phyloP scores from a whole-genome alignment of 2,329 filamentous ascomycete genomes.

The Claviceps humidiphila region DNA sequence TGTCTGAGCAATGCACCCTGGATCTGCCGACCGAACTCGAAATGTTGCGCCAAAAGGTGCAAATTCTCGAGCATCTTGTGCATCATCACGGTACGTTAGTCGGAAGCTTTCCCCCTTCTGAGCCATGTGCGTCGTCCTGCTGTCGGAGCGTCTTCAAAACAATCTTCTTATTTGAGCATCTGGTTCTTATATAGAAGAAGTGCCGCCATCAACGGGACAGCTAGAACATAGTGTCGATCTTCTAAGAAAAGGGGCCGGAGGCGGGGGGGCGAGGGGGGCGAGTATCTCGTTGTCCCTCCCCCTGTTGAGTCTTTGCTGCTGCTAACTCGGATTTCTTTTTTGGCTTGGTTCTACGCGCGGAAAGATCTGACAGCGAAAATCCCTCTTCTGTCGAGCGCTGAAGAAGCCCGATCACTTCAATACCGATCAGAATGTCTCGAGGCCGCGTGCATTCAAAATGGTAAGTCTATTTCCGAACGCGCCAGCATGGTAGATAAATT shows the following conservation, averaged over 20 bases:
- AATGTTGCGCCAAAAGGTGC: slow-evolving; percentile 43
- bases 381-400: slow-evolving; percentile 37
- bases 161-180: slow-evolving; percentile 2
- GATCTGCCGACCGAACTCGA: slow-evolving; percentile 36
- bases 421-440: slow-evolving; percentile 47
- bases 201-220: background rate
- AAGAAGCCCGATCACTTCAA: slow-evolving; percentile 43
- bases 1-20: slow-evolving; percentile 33
- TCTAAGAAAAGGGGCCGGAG: background rate
- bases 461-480: slow-evolving; percentile 11
- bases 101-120: background rate
- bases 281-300: background rate
- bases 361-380: slow-evolving; percentile 19
- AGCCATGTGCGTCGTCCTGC: background rate
- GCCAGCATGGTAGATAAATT: background rate
- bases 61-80: slow-evolving; percentile 33
- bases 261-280: background rate
- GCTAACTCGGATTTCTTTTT: slow-evolving; percentile 1
- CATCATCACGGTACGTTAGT: slow-evolving; percentile 32
- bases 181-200: background rate
- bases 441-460: slow-evolving; percentile 30
- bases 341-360: background rate
- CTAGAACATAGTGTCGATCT: background rate
- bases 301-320: background rate
- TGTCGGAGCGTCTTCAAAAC: background rate